Percentiles rank a stretch among this genome's conserved stretches.
Evolutionary conservation across 192 early-diverging fungal species (phyloP).

Genomic region (Backusella circina): DNA sequence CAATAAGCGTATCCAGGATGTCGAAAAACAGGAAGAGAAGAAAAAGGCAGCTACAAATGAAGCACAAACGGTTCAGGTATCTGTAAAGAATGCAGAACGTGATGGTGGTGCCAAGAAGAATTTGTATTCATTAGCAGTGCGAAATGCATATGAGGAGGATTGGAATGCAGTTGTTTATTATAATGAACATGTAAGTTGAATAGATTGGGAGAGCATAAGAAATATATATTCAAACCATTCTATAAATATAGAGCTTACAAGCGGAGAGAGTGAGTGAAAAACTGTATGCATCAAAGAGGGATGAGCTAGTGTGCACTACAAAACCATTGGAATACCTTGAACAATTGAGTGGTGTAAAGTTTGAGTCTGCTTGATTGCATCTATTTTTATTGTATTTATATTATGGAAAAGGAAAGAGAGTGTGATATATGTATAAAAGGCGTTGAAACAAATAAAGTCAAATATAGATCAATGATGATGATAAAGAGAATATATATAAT

Average conservation of each 20-base stretch:
- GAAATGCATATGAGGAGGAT: conserved; percentile 65
- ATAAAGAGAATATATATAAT: too few species aligned
- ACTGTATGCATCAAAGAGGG: conserved; percentile 32
- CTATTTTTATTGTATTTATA: not conserved
- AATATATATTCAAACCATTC: not conserved
- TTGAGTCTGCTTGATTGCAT: not conserved
- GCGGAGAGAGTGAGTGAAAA: conserved; percentile 34
- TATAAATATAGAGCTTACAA: conserved; percentile 21
- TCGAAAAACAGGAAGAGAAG: conserved; percentile 63
- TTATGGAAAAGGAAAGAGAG: not conserved
- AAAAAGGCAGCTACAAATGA: conserved; percentile 28
- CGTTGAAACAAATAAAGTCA: not conserved
- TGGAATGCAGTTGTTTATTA: conserved; percentile 68
- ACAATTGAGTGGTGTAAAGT: conserved; percentile 9
- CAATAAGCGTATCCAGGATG: conserved; percentile 54
- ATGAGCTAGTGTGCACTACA: conserved; percentile 30
- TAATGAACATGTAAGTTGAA: conserved; percentile 47
- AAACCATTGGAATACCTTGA: conserved; percentile 34
- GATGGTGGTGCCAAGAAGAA: conserved; percentile 60
- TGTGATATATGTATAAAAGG: not conserved
- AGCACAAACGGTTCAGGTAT: conserved; percentile 48
- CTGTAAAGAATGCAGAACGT: conserved; percentile 57
- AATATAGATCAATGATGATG: too few species aligned
- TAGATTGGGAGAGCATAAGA: not conserved
- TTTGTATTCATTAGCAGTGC: conserved; percentile 54